Conservation (phyloP, 352 stramenopile species). For the Pythium pyrilobum region DNA sequence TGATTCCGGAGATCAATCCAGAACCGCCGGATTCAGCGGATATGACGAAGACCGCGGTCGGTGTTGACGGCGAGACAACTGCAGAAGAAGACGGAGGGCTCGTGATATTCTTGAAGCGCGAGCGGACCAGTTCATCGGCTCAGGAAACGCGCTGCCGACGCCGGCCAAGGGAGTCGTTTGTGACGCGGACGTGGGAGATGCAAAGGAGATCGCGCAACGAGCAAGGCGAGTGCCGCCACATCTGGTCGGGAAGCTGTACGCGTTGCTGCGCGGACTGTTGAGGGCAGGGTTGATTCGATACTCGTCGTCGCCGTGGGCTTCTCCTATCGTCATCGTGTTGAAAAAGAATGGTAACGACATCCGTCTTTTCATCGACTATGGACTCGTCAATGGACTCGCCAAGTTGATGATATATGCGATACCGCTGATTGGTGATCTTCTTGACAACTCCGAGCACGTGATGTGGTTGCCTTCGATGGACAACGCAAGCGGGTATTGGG, state of each 20-base stretch:
- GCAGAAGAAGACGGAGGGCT: slow-evolving; percentile 11
- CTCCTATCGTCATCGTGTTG: slow-evolving; percentile 10
- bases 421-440: background rate
- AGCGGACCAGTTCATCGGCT: slow-evolving; percentile 13
- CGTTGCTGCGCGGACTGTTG: slow-evolving; percentile 22
- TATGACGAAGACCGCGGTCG: slow-evolving; percentile 16
- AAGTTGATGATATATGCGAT: slow-evolving; percentile 10
- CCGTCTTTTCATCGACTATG: slow-evolving; percentile 10
- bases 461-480: slow-evolving; percentile 14
- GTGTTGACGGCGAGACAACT: no score
- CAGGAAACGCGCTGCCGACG: slow-evolving; percentile 16
- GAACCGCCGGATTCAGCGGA: background rate
- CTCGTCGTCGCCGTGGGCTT: slow-evolving; percentile 10
- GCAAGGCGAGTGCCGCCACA: slow-evolving; percentile 8
- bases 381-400: slow-evolving; percentile 5
- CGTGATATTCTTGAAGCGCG: slow-evolving; percentile 10
- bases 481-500: slow-evolving; percentile 17
- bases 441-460: background rate
- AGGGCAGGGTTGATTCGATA: slow-evolving; percentile 7
- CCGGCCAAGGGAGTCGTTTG: slow-evolving; percentile 10
- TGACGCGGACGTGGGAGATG: slow-evolving; percentile 24
- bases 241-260: slow-evolving; percentile 13
- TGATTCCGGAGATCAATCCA: slow-evolving; percentile 18
- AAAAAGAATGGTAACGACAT: slow-evolving; percentile 17
- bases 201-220: slow-evolving; percentile 12